Evolutionary conservation across 2,329 filamentous ascomycete species (phyloP), one percentile per base, ranked within the genome.

Genomic region (Orbilia javanica): DNA sequence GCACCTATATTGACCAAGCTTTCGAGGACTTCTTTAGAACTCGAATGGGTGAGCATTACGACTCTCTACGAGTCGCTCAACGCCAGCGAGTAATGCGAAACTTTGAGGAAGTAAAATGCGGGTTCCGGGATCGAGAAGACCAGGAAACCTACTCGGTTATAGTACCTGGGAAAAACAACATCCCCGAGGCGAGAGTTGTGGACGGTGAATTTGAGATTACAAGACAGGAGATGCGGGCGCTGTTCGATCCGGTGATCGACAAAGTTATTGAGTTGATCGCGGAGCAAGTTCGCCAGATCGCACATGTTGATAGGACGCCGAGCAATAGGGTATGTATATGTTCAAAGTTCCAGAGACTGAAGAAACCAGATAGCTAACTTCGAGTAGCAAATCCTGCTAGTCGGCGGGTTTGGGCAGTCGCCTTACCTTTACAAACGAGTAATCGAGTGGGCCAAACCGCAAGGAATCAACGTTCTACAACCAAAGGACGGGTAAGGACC

Each of bases 1-100:
- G 86, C 0, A 85, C 86, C 0, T 85, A 86, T 79, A 82, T 88
- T 67, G 87, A 88, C 77, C 84, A 85, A 80, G 83, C 86, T 20
- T 88, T 88, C 75, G 83, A 83, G 31, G 83, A 85, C 25, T 85
- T 86, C 73, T 81, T 88, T 27, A 84, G 84, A 68, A 81, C 84
- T 18, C 86, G 84, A 29, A 83, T 87, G 22, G 85, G 85, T 5
- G 82, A 85, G 1, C 84, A 85, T 71, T 78, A 72, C 53, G 62
- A 78, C 83, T 85, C 86, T 85, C 52, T 84, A 86, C 55, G 84
- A 85, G 62, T 84, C 6, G 74, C 74, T 13, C 74, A 78, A 46
- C 62, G 68, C 3, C 74, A 78, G 25, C 67, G 74, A 11, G 85
- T 86, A 0, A 80, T 86, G 77, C 84, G 84, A 11, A 83, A 84